These are phyloP conservation scores for Cystobasidiaceae sp. DNA, from an alignment of 1,284 basidiomycete species.

Conservation along the genomic window DNA sequence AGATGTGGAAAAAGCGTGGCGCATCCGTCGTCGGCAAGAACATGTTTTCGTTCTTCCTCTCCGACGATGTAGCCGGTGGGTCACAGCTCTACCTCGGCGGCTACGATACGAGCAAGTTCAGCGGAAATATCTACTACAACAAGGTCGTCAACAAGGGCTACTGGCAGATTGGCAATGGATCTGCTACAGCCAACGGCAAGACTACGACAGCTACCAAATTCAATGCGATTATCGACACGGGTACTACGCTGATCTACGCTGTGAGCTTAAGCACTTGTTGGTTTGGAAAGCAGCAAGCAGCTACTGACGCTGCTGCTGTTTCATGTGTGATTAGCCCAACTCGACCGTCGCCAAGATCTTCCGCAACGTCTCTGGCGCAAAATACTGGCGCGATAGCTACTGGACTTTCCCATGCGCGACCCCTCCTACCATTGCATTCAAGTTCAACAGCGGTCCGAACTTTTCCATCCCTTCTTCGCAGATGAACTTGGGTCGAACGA, in stretches of 20 bases:
- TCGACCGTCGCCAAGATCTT: conserved; percentile 47
- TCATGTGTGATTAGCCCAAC: conserved; percentile 14
- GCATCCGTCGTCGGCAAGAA: conserved; percentile 12
- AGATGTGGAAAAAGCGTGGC: conserved; percentile 49
- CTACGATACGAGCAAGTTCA: conserved; percentile 48
- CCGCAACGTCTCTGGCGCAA: conserved; percentile 51
- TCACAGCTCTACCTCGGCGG: conserved; percentile 60
- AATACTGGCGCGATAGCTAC: conserved; percentile 47
- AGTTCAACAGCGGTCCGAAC: conserved; percentile 40
- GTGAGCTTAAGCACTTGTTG: conserved; percentile 35
- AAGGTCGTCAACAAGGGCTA: conserved; percentile 43
- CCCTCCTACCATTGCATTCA: conserved; percentile 44
- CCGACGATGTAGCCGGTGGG: conserved; percentile 47
- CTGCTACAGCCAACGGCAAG: conserved; percentile 40
- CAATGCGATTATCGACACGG: conserved; percentile 51
- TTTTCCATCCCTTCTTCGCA: conserved; percentile 33
- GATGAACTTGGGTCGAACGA: conserved; percentile 37
- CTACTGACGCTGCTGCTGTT: neutral
- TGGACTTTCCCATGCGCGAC: conserved; percentile 46
- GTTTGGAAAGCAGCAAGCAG: neutral
- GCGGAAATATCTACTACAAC: conserved; percentile 50
- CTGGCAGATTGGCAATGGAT: conserved; percentile 42
- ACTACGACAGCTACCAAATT: conserved; percentile 42
- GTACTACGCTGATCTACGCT: conserved; percentile 52
- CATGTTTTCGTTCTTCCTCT: conserved; percentile 52